Conservation (phyloP, 139 green algal genomes). For the Bryopsis sp. region DNA sequence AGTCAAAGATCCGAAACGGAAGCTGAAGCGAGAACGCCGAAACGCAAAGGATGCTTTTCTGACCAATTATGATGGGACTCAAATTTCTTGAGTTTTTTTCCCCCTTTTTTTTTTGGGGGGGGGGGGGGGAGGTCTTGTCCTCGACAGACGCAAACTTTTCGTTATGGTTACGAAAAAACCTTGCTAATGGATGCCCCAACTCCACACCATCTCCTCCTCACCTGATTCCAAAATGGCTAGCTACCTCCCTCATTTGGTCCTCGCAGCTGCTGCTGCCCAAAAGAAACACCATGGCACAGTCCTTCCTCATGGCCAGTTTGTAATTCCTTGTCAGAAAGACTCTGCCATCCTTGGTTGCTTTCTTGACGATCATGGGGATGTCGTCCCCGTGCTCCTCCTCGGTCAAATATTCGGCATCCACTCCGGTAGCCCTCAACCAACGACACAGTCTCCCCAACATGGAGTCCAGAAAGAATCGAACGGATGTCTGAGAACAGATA, state of each 20-base stretch:
- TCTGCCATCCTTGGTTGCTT: slow-evolving; percentile 28
- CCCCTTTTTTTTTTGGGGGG: neutral
- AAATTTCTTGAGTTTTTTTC: neutral
- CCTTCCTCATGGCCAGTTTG: slow-evolving; percentile 30
- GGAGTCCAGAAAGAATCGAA: slow-evolving; percentile 45
- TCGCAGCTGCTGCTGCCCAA: slow-evolving; percentile 22
- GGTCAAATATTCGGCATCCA: neutral
- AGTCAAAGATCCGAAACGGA: too few relatives aligned
- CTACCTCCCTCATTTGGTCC: slow-evolving; percentile 40
- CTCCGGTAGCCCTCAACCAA: slow-evolving; percentile 42
- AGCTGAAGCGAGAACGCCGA: too few relatives aligned
- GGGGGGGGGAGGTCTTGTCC: neutral
- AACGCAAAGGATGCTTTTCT: too few relatives aligned
- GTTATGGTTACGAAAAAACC: neutral
- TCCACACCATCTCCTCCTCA: neutral
- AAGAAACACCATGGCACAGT: slow-evolving; percentile 29
- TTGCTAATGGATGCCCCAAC: neutral
- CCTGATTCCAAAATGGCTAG: slow-evolving; percentile 32
- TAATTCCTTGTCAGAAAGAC: slow-evolving; percentile 44
- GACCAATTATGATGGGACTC: neutral
- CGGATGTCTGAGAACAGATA: too few relatives aligned
- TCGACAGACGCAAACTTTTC: neutral
- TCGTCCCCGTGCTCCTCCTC: too few relatives aligned
- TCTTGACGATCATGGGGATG: too few relatives aligned
- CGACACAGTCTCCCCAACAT: slow-evolving; percentile 47